Base-by-base conservation (phyloP, 331 rosid genomes). In the Cucumis variabilis region DNA sequence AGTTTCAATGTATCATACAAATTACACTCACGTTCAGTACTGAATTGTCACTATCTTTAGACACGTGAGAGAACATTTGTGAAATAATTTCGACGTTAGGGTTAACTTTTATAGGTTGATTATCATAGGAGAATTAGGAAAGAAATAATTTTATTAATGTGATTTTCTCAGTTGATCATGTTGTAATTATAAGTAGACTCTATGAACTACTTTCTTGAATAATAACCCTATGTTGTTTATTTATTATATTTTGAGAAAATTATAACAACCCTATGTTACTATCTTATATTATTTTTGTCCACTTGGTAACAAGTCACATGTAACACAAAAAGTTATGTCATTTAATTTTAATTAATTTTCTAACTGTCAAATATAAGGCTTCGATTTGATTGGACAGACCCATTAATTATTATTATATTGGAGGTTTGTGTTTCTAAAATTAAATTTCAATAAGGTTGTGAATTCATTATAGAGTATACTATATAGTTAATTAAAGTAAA, bases 301-400 rank as follows among this genome's bases (percentile, higher is more conserved):
- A 19, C 65, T 37, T 75, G 28, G 13, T 75, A 1, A 5, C 25
- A 41, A 41, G 2, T 58, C 60, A 23, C 58, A 76, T 30, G 37
- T n/a, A 23, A 46, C 82, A 13, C 23, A 19, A 73, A 19, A 20
- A 9, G 0, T 28, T 73, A 70, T 46, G 25, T 76, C 23, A n/a
- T 76, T 41, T 76, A 76, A 23, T 76, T 21, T 76, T 44, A 5
- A 46, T 76, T 44, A 5, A 46, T 20, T 76, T 76, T 76, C 5
- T 76, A 48, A 75, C 6, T n/a, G 55, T 41, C 37, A 0, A 12
- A 21, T 62, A 76, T 76, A 41, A 75, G 19, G 15, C 21, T 44
- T 76, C 1, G 37, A 77, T 77, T 48, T n/a, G 23, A 77, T 77
- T 77, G 63, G 83, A 77, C 83, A 77, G 63, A 77, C 83, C 37